Evolutionary conservation across 2,329 filamentous ascomycete species (phyloP), one percentile per base, ranked within the genome.

Genomic region (Alternaria tenuissima): DNA sequence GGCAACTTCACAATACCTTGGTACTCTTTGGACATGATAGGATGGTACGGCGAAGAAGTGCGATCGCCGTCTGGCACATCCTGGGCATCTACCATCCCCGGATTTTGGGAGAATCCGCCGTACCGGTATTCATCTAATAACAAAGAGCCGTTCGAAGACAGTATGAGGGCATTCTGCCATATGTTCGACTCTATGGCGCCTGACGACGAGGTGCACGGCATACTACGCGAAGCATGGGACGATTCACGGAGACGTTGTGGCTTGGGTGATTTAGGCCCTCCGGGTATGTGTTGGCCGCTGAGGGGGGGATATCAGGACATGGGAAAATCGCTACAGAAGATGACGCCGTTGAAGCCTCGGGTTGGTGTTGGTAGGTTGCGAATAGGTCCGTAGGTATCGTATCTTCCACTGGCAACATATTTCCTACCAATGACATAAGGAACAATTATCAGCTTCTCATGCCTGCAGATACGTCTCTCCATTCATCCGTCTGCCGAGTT

Each of bases 1-100:
- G 24, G 6, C 16, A n/a, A 32, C n/a, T 18, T 9, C 18, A 32
- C 38, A 34, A 9, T 53, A 16, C 38, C n/a, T 1, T 4, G 11
- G 16, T 53, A 32, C 26, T 18, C 51, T 43, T n/a, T 53, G 18
- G 51, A 53, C 39, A 22, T 53, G 51, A 44, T 53, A 18, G 51
- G n/a, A 39, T 53, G 51, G 51, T 44, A 53, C 28, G 28, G 39
- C 39, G 39, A 53, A 34, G n/a, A 53, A 53, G 14, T 14, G 39
- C 51, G 51, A n/a, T 43, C 4, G 5, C 39, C 51, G 32, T 44
- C 51, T 34, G 51, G 18, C 7, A 44, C 20, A 24, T 5, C 26
- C 18, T 53, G 51, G 51, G 7, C 18, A 0, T 43, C 18, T 14
- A 53, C 51, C 5, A 7, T 53, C 28, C 24, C 39, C 5, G 51